These are phyloP conservation scores for Lachancea mirantina DNA, from an alignment of 805 yeast species.

Conservation along the genomic window DNA sequence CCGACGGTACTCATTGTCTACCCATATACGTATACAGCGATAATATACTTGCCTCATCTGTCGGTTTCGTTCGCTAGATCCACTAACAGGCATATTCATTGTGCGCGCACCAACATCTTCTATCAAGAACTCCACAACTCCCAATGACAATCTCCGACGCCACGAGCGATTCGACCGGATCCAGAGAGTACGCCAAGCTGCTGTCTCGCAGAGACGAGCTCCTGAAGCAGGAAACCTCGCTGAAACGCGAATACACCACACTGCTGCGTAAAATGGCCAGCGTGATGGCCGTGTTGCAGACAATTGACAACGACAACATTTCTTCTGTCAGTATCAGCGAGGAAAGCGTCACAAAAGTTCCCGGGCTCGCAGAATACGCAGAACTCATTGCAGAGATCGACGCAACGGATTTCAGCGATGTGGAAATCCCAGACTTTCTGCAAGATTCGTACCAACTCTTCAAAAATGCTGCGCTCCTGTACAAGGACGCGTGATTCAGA, in stretches of 20 bases:
- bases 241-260: conserved; percentile 28
- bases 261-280: conserved; percentile 27
- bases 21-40: too few relatives aligned
- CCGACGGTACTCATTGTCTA: too few relatives aligned
- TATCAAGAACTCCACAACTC: too few relatives aligned
- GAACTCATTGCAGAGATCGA: conserved; percentile 10
- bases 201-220: conserved; percentile 27
- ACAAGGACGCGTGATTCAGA: conserved; percentile 17
- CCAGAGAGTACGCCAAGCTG: conserved; percentile 10
- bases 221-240: conserved; percentile 23
- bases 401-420: conserved; percentile 5
- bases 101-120: too few relatives aligned
- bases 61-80: too few relatives aligned
- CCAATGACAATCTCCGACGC: conserved; percentile 6
- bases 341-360: conserved; percentile 14
- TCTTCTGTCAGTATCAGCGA: conserved; percentile 12
- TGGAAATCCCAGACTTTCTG: conserved; percentile 22
- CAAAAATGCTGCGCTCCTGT: conserved; percentile 25
- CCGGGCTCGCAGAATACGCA: conserved; percentile 25
- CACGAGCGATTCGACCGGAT: too few relatives aligned
- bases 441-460: conserved; percentile 22
- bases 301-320: conserved; percentile 10
- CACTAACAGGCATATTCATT: too few relatives aligned
- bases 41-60: too few relatives aligned
- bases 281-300: conserved; percentile 17